Base-by-base conservation (phyloP, 139 green algal species). In the Auxenochlorella pyrenoidosa region DNA sequence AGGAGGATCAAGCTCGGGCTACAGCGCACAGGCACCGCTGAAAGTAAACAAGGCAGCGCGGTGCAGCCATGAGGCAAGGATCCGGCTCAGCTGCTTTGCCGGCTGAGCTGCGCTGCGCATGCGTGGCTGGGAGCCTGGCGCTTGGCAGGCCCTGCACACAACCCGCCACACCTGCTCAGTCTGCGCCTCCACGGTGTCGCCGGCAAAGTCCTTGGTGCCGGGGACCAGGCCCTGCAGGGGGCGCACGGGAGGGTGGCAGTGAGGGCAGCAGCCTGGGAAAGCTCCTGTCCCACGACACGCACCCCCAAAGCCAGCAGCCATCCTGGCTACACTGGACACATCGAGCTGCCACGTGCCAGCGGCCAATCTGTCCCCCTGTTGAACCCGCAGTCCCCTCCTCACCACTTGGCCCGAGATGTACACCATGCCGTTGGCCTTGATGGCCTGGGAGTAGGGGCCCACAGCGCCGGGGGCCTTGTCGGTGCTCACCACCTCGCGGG, bases 371-470 rank as follows among this genome's bases (percentile, higher is more conserved):
- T n/a, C n/a, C n/a, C n/a, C n/a, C n/a, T n/a, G n/a, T n/a, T n/a
- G n/a, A n/a, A n/a, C 68, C 19, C 1, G 40, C 15, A 8, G n/a
- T 54, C 47, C 47, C 10, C 47, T 54, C 28, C 82, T 83, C 76
- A 94, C 91, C 43, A 99, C 94, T 89, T 97, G 95, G 19, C 97
- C 97, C 24, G 92, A 97, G 3, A 98, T 92, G 87, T 96, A 99
- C 6, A 99, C 92, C 28, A 94, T 96, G 88, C 93, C 94, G 38
- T 94, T 95, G 2, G 95, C 93, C 87, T 97, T 96, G 90, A 97
- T 95, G 47, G 92, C 91, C 86, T 99, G 97, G 32, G 92, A 97
- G 90, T 99, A 99, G 0, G 97, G 96, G 6, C 98, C 98, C 22
- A 99, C 90, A 15, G 98, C 97, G 16, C 93, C 95, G 21, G 98